phyloP scores from a whole-genome alignment of 306 rosid species.

The Leucaena leucocephala region DNA sequence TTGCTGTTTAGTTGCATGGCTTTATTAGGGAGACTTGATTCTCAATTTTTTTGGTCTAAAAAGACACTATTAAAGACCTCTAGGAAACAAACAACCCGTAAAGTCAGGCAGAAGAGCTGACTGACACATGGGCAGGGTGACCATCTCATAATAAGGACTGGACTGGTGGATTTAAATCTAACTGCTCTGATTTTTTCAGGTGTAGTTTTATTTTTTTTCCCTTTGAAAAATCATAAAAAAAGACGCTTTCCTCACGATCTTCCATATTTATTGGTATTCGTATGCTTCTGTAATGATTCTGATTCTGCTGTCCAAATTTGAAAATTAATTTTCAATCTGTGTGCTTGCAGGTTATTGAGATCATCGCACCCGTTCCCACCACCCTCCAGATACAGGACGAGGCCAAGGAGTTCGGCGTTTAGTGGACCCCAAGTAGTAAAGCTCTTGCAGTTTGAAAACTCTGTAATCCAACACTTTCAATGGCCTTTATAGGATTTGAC shows the following conservation, averaged over 20 bases:
- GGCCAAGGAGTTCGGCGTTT: conserved; percentile 5
- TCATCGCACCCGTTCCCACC: conserved; percentile 66
- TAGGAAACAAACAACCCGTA: neutral
- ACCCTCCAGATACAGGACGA: conserved; percentile 50
- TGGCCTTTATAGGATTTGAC: neutral
- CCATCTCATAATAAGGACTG: neutral
- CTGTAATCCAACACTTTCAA: neutral
- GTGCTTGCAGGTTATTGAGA: conserved; percentile 55
- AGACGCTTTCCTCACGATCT: neutral
- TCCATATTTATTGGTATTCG: neutral
- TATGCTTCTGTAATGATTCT: neutral
- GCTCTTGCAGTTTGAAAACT: neutral
- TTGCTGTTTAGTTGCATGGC: neutral
- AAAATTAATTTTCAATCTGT: neutral
- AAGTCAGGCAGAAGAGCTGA: neutral
- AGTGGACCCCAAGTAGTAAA: conserved; percentile 10
- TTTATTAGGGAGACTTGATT: neutral
- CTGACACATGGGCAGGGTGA: neutral
- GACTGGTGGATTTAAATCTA: neutral
- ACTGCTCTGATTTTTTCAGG: no score
- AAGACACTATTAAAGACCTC: neutral
- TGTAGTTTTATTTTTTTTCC: no score
- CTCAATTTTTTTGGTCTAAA: neutral
- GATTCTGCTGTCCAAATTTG: neutral
- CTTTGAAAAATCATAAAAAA: no score